Base-by-base conservation (phyloP, 1,284 basidiomycete species). In the Fistulinella staudtii region DNA sequence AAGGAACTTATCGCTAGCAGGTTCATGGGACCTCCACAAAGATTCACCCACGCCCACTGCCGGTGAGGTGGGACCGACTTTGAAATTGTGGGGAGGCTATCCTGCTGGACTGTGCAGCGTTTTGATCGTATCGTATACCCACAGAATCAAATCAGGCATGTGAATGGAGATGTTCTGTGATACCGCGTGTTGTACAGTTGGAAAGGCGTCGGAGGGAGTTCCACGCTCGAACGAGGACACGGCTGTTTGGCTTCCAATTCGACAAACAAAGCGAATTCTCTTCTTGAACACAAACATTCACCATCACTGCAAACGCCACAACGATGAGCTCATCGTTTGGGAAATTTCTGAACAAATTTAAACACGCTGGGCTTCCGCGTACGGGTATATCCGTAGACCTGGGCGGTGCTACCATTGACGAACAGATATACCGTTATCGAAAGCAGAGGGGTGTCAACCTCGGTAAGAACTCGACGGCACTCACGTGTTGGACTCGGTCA, bases 391-490 rank as follows among this genome's bases (percentile, higher is more conserved):
- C 43, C 3, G 0, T 45, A 18, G 35, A 52, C 22, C 4, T 61
- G 13, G 49, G 47, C 11, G 42, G 41, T 15, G 9, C 13, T 30
- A 54, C 55, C 29, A 18, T 17, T 30, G 63, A 63, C 42, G 56
- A 62, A 17, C 52, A 53, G 13, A 54, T 81, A 41, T 82, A 79
- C 53, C 75, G 79, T 21, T 85, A 82, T 64, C 75, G 89, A 36
- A 83, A 83, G 61, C 90, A 92, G 61, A 74, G 82, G 33, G 89
- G 89, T 17, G 80, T 93, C 28, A 93, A 93, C 61, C 77, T 93
- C 10, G 90, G 90, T 76, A 61, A 56, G 75, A 50, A n/a, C n/a
- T n/a, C 43, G 39, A 39, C 4, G 39, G 35, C 25, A 31, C 45
- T 29, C 51, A 41, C 33, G 4, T 22, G 14, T 36, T 18, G 41